phyloP scores from a whole-genome alignment of 2,329 filamentous ascomycete genomes.

The Lasiodiplodia theobromae region DNA sequence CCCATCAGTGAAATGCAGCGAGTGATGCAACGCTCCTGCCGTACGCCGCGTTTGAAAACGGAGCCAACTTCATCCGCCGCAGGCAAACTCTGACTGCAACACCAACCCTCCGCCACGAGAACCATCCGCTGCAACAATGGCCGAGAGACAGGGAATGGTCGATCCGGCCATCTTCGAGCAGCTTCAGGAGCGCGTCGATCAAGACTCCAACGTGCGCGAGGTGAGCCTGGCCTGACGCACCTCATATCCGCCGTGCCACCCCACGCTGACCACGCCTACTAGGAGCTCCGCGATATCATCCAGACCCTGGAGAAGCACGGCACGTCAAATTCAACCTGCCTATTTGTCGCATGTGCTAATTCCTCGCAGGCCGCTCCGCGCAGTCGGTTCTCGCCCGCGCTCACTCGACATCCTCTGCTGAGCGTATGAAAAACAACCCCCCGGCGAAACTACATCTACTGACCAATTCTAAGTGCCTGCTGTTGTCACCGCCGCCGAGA shows the following conservation, averaged over 20 bases:
- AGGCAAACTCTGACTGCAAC: constrained; percentile 29
- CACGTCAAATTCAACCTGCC: constrained; percentile 37
- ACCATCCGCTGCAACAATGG: constrained; percentile 36
- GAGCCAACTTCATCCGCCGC: constrained; percentile 21
- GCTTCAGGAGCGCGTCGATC: constrained; percentile 87
- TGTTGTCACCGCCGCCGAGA: constrained; percentile 73
- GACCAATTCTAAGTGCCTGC: constrained; percentile 64
- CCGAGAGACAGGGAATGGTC: constrained; percentile 62
- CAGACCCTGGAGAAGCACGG: constrained; percentile 82
- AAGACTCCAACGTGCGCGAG: constrained; percentile 82
- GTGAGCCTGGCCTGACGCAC: constrained; percentile 46
- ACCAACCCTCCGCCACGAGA: constrained; percentile 18
- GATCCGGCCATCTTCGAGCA: constrained; percentile 85
- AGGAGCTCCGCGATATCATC: constrained; percentile 80
- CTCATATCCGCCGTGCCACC: not conserved
- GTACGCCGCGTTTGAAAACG: constrained; percentile 6
- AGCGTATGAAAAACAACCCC: constrained; percentile 56
- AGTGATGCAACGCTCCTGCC: constrained; percentile 16
- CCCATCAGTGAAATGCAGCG: not conserved
- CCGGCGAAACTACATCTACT: not conserved
- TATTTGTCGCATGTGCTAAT: constrained; percentile 2
- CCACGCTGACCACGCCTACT: constrained; percentile 33
- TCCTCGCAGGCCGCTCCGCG: constrained; percentile 68
- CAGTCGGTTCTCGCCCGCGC: constrained; percentile 87
- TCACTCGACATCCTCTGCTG: constrained; percentile 79